Evolutionary conservation across 805 yeast species (phyloP), one percentile per base, ranked within the genome.

Genomic region (Teunomyces funiuensis): DNA sequence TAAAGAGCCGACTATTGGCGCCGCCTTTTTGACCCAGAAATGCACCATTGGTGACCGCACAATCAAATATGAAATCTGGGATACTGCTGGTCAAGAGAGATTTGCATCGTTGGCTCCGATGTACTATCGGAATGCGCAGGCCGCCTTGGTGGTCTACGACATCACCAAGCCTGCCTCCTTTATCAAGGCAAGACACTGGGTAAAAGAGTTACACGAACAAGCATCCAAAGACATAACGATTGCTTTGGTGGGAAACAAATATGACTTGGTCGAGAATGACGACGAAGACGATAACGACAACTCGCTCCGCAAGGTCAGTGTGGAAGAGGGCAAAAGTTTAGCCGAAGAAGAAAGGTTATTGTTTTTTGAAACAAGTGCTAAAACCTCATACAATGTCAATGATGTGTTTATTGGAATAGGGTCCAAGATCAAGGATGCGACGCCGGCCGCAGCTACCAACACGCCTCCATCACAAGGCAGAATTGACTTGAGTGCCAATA

Each of bases 1-100:
- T 65, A 90, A 91, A 60, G 98, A 91, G 57, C 97, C 97, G 16
- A 91, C 99, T 2, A 91, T 91, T 53, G 99, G 99, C 11, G 99
- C 99, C 4, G 98, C 98, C 3, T 91, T 91, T 59, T 71, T 91
- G 43, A 91, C 99, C 28, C 98, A 91, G 61, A 81, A 95, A 57
- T 90, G 96, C 58, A 80, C 87, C 16, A 83, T 93, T 57, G 86
- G 93, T 37, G 85, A 83, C 46, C 78, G 84, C 56, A 86, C 93
- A 6, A 87, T 91, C 58, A 91, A 93, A 64, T 89, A 88, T 61
- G 96, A 87, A 60, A 88, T 87, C 45, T 87, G 96, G 95, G 98
- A 90, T 61, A 90, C 98, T 10, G 98, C 98, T 2, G 99, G 99
- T 15, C 98, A 91, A 71, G 99, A 91, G 63, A 71, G 99, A 49